Percentiles rank a stretch among this genome's conserved stretches.
phyloP scores from a whole-genome alignment of 2,329 filamentous ascomycete genomes.

The Xenoacremonium recifei region DNA sequence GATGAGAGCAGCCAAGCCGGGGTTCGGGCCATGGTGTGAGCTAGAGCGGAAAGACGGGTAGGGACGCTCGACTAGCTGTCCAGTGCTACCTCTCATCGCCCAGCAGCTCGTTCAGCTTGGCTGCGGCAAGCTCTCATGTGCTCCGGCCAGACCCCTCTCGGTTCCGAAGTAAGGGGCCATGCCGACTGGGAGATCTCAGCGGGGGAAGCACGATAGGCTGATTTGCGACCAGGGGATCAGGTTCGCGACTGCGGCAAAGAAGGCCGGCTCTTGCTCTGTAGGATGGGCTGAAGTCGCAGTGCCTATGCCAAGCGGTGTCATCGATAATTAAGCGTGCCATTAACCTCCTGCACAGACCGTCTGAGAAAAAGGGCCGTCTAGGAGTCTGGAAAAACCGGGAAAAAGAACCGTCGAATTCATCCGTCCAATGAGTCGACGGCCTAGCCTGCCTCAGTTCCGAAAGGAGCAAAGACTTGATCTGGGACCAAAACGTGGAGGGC shows the following conservation, averaged over 20 bases:
- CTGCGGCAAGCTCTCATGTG: not conserved
- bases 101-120: not conserved
- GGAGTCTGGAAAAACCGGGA: constrained; percentile 22
- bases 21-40: constrained; percentile 19
- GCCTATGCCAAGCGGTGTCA: too few species aligned
- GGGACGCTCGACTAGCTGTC: constrained; percentile 1
- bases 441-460: constrained; percentile 9
- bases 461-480: constrained; percentile 11
- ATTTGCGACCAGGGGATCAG: constrained; percentile 1
- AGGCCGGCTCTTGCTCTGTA: too few species aligned
- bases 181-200: constrained; percentile 17
- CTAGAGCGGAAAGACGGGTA: constrained; percentile 20
- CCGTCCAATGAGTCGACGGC: constrained; percentile 17
- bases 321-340: too few species aligned
- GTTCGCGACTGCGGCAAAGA: constrained; percentile 5
- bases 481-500: constrained; percentile 19
- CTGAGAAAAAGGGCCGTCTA: constrained; percentile 15
- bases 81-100: not conserved
- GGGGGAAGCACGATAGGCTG: constrained; percentile 4
- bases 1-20: constrained; percentile 16
- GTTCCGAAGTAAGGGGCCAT: not conserved
- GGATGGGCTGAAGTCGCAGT: not conserved
- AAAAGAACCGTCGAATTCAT: constrained; percentile 23
- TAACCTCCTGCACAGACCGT: constrained; percentile 5
- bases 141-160: not conserved